Conservation (phyloP, 768 basidiomycete species). For the Trametes villosa region DNA sequence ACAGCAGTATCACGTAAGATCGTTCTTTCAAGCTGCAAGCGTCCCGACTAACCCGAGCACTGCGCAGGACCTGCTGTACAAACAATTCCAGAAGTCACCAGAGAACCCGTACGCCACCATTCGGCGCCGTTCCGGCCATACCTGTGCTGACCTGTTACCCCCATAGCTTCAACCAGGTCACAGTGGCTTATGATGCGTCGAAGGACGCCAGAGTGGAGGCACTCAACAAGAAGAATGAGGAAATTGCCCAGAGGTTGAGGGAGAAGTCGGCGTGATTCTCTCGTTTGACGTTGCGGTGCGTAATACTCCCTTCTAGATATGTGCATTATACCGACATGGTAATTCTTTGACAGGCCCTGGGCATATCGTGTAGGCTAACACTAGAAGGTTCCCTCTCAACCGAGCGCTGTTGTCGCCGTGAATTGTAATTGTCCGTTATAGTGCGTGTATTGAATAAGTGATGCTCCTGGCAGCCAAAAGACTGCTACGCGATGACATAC, state of each 20-base stretch:
- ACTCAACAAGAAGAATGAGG: slow-evolving; percentile 67
- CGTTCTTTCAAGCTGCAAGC: not conserved
- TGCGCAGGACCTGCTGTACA: slow-evolving; percentile 78
- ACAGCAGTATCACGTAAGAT: slow-evolving; percentile 83
- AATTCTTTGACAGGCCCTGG: no score
- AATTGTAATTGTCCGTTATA: no score
- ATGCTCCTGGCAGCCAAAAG: no score
- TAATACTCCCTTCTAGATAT: not conserved
- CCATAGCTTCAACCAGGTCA: slow-evolving; percentile 80
- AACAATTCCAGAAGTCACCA: slow-evolving; percentile 95
- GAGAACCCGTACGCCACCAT: slow-evolving; percentile 85
- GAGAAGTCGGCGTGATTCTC: no score
- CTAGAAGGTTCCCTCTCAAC: no score
- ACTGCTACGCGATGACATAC: no score
- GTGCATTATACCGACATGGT: no score
- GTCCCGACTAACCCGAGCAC: slow-evolving; percentile 3
- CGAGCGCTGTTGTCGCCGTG: no score
- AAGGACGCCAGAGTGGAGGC: slow-evolving; percentile 86
- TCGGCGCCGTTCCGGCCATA: no score
- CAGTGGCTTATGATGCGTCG: slow-evolving; percentile 79
- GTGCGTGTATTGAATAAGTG: no score
- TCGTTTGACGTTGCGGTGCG: no score
- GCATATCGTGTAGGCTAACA: no score
- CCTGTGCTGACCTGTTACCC: not conserved
- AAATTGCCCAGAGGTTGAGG: slow-evolving; percentile 69